These are phyloP conservation scores for Saccharum spontaneum DNA, from an alignment of 176 grass and related monocot genomes.

Conservation along the genomic window DNA sequence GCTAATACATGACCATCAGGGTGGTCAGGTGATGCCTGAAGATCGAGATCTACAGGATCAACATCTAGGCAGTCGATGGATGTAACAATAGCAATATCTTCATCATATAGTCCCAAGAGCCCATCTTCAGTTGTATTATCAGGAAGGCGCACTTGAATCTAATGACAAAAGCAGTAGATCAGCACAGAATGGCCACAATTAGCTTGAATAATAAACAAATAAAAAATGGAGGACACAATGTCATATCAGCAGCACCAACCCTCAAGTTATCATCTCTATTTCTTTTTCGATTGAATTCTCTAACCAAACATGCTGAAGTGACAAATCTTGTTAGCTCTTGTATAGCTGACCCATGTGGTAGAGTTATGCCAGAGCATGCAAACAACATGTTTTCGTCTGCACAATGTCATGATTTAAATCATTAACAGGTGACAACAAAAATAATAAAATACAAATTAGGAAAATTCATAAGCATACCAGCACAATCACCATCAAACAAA, in stretches of 20 bases:
- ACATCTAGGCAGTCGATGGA: not conserved
- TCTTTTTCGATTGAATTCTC: not conserved
- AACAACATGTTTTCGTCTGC: slow-evolving; percentile 3
- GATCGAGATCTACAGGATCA: not conserved
- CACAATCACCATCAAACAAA: slow-evolving; percentile 22
- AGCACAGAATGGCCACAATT: not conserved
- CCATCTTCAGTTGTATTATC: not conserved
- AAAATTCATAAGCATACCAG: not conserved
- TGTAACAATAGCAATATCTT: not conserved
- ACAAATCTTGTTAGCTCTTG: slow-evolving; percentile 19
- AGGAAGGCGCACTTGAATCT: slow-evolving; percentile 35
- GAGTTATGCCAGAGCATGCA: slow-evolving; percentile 29
- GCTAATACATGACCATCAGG: not conserved
- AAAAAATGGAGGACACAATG: not conserved
- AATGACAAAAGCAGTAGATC: not conserved
- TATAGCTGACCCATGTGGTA: not conserved
- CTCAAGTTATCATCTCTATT: slow-evolving; percentile 17
- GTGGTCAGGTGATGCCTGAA: not conserved
- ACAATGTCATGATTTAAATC: slow-evolving; percentile 15
- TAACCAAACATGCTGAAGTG: slow-evolving; percentile 32
- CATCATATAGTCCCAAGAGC: slow-evolving; percentile 31
- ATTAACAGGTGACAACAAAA: not conserved
- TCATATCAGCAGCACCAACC: slow-evolving; percentile 12
- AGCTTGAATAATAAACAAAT: not conserved
- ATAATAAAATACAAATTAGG: not conserved